Conservation (phyloP, 1,139 yeast genomes). For the Taphrina communis region DNA sequence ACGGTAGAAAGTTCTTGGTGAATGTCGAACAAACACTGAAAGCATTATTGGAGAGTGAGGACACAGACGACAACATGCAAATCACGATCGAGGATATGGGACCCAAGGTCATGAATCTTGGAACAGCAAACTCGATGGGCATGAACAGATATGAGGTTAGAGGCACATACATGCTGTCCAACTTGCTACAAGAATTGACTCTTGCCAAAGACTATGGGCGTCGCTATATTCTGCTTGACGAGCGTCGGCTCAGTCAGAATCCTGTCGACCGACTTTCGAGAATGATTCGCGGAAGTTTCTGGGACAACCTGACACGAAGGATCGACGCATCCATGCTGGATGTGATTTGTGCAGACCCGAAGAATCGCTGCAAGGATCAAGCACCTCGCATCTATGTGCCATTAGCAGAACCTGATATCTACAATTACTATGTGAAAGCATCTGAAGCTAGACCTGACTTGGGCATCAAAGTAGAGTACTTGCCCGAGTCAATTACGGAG, state of each 20-base stretch:
- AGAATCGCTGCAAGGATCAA: constrained; percentile 66
- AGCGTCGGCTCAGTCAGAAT: constrained; percentile 81
- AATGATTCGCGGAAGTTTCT: constrained; percentile 75
- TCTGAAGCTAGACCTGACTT: constrained; percentile 64
- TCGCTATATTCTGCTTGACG: constrained; percentile 77
- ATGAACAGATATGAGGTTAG: constrained; percentile 61
- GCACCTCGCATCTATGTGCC: constrained; percentile 84
- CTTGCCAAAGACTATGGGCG: constrained; percentile 83
- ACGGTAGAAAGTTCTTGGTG: constrained; percentile 66
- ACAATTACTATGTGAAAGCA: constrained; percentile 66
- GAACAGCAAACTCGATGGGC: constrained; percentile 60
- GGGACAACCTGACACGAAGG: constrained; percentile 78
- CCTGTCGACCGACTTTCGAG: constrained; percentile 82
- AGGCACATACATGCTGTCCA: constrained; percentile 91
- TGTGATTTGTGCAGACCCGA: constrained; percentile 76
- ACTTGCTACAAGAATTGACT: constrained; percentile 85
- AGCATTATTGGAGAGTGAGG: constrained; percentile 75
- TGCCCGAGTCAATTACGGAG: constrained; percentile 66
- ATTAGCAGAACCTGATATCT: constrained; percentile 70
- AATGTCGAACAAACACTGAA: constrained; percentile 76
- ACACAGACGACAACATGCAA: constrained; percentile 83
- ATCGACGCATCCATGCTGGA: constrained; percentile 68
- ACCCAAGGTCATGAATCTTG: constrained; percentile 83
- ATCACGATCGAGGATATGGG: constrained; percentile 92
- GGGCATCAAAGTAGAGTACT: constrained; percentile 73